Base-by-base conservation (phyloP, 805 yeast genomes). In the Candida methanosorbosa region DNA sequence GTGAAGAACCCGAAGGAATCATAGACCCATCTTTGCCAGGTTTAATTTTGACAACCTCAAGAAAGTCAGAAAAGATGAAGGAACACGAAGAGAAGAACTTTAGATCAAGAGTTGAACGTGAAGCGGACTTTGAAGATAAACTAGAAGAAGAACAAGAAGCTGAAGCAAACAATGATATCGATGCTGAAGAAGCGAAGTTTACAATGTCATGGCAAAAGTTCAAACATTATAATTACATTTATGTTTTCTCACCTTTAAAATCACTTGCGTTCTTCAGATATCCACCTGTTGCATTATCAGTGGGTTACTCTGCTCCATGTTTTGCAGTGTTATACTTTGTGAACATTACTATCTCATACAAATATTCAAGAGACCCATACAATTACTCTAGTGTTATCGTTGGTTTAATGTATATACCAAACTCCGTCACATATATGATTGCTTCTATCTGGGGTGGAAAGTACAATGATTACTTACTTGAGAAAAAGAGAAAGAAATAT, bases 391-490 rank as follows among this genome's bases (percentile, higher is more conserved):
- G 82, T 0, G 56, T 83, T 32, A 65, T 78, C 37, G 69, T 80
- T 32, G 95, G 95, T 23, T 63, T 85, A 19, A 66, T 82, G 37
- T 85, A 83, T 59, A 75, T 85, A 23, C 95, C 95, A 25, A 85
- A 85, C 54, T 83, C 94, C 0, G 71, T 83, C 18, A 73, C 88
- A 0, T 85, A 84, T 49, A 57, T 85, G 25, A 44, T 79, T 31
- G 90, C 94, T 0, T 78, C 90, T 1, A 58, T 86, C n/a, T 64
- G 72, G 40, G 94, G 94, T 25, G 95, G 95, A 3, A 67, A 66
- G 41, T 85, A 90, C 81, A 77, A 76, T 35, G 95, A 85, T 53
- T 51, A 59, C 30, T 58, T 83, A 28, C 54, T 83, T 25, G 63
- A 60, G 30, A 63, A 60, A 29, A 63, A 72, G 32, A 66, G 68